Percentiles rank a stretch among this genome's conserved stretches.
Conservation (phyloP, 805 yeast species). For the Wickerhamiella australiensis region DNA sequence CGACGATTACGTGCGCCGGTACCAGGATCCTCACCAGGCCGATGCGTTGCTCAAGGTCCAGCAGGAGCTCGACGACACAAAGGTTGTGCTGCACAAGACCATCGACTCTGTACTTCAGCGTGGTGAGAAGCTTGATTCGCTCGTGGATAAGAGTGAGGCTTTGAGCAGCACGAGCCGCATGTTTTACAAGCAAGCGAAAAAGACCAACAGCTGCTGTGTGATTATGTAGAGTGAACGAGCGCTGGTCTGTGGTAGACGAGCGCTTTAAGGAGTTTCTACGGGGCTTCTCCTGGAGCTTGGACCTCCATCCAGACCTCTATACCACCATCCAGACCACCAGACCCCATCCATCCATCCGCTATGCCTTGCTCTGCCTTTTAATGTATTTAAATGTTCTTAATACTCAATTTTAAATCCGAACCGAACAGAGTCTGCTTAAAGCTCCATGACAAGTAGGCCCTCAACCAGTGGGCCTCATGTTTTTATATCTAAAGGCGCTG, state of each 20-base stretch:
- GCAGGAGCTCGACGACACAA: conserved; percentile 94
- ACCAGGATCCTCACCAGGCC: conserved; percentile 95
- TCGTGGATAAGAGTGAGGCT: conserved; percentile 93
- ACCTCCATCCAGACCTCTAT: too few relatives aligned
- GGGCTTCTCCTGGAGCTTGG: too few relatives aligned
- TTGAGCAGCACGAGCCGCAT: conserved; percentile 76
- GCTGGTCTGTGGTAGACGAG: too few relatives aligned
- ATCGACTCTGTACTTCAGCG: conserved; percentile 88
- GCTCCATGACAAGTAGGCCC: too few relatives aligned
- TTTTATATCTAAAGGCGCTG: too few relatives aligned
- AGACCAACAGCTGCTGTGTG: conserved; percentile 82
- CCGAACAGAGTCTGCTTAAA: too few relatives aligned
- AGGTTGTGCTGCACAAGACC: conserved; percentile 89
- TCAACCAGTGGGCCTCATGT: too few relatives aligned
- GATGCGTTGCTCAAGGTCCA: conserved; percentile 95
- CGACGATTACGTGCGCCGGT: conserved; percentile 59
- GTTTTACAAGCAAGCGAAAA: conserved; percentile 96
- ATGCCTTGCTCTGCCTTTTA: too few relatives aligned
- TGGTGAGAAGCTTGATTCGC: conserved; percentile 88
- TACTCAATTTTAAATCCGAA: not conserved
- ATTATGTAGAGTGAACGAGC: conserved; percentile 30
- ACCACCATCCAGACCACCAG: too few relatives aligned
- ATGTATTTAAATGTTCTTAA: not conserved
- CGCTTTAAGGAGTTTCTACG: too few relatives aligned
- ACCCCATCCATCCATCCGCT: too few relatives aligned